Base-by-base conservation (phyloP, 352 stramenopile genomes). In the Phytophthora nicotianae region DNA sequence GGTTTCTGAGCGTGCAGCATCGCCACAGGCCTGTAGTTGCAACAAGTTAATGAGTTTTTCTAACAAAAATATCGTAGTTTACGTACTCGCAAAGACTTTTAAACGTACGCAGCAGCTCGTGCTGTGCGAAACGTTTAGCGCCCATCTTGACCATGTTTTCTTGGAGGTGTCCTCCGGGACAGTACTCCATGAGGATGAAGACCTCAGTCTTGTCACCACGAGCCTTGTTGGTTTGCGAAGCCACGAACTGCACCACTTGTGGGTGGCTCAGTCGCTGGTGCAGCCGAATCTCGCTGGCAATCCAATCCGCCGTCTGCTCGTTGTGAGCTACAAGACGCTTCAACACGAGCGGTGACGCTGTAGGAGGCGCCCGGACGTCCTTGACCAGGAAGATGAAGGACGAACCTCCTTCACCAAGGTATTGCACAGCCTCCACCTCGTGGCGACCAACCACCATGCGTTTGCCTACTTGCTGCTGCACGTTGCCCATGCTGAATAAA, bases 151-250 rank as follows among this genome's bases (percentile, higher is more conserved):
- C 85, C 70, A 98, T 96, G 52, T 98, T 94, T 45, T 98, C 90
- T 47, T 99, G 86, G 32, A 98, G 66, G 65, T 98, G 93, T 9
- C 96, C 96, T 6, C 89, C 82, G 17, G 96, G 85, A 58, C 95
- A 99, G 69, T 97, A 98, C 72, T 99, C 96, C 91, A 99, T 98
- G 53, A 99, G 74, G 61, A 98, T 98, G 50, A 96, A 90, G 50
- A 98, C 93, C 62, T 98, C 95, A 41, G 50, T 83, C 68, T 90
- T 81, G 50, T 72, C 60, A 10, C 50, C 60, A 4, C 65, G 62
- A 21, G 74, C 67, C 27, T 74, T 69, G 48, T 69, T 73, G 24
- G 77, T 76, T 29, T 86, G 70, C 11, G 79, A 89, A 14, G 77
- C 70, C 42, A 88, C 53, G 59, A 81, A 92, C 60, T 91, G 77